A percentile compares a stretch with the other conserved stretches of the same genome.
These are phyloP conservation scores for Penicillium psychrofluorescens DNA, from an alignment of 495 filamentous ascomycete species.

Conservation along the genomic window DNA sequence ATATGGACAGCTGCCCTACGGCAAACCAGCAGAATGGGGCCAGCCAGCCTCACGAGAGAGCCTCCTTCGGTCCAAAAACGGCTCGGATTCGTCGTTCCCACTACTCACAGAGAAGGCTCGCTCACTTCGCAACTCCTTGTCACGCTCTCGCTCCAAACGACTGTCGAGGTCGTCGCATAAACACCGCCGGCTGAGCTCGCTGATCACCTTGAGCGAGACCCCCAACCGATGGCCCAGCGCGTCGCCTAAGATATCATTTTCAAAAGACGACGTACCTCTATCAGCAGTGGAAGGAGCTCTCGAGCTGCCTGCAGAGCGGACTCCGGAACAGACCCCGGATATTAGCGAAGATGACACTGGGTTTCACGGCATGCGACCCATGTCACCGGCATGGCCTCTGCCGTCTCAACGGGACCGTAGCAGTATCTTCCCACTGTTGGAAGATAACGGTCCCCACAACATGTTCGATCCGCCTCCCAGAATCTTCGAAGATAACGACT, in stretches of 20 bases:
- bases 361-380: slow-evolving; percentile 25
- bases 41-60: slow-evolving; percentile 35
- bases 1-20: slow-evolving; percentile 34
- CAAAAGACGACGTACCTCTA: slow-evolving; percentile 25
- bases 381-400: slow-evolving; percentile 26
- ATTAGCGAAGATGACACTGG: slow-evolving; percentile 16
- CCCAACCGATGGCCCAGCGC: slow-evolving; percentile 7
- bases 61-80: slow-evolving; percentile 13
- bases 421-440: slow-evolving; percentile 19
- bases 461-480: slow-evolving; percentile 9
- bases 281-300: slow-evolving; percentile 35
- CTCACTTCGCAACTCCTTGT: slow-evolving; percentile 25
- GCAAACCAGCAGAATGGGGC: slow-evolving; percentile 35
- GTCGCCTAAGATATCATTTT: slow-evolving; percentile 5
- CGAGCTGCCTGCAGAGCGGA: slow-evolving; percentile 34
- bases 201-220: slow-evolving; percentile 23
- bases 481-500: slow-evolving; percentile 17
- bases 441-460: slow-evolving; percentile 8
- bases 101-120: slow-evolving; percentile 19
- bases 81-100: slow-evolving; percentile 20
- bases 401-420: slow-evolving; percentile 16
- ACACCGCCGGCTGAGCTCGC: slow-evolving; percentile 21
- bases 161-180: slow-evolving; percentile 13
- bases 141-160: slow-evolving; percentile 23
- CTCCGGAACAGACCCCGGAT: slow-evolving; percentile 36